Evolutionary conservation across 1,139 yeast genomes (phyloP).

Genomic region (Dujonia santamariae): DNA sequence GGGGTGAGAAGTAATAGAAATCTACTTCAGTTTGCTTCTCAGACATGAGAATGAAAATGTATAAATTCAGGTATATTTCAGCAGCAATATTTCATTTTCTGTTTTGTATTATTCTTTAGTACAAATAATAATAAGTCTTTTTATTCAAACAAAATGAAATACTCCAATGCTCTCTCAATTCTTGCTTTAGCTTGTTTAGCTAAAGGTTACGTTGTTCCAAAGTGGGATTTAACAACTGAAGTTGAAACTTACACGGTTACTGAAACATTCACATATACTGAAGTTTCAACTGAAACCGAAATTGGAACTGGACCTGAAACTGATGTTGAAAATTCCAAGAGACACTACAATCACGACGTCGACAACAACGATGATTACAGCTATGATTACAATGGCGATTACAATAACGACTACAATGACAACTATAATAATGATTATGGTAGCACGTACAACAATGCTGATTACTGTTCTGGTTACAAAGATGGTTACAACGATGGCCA

Average conservation of each 20-base stretch:
- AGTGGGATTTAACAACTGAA: no score
- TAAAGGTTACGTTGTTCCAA: constrained; percentile 1
- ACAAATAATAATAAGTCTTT: no score
- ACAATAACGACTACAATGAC: constrained; percentile 1
- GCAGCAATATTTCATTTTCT: no score
- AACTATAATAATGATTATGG: background rate
- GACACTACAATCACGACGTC: background rate
- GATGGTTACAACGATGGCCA: background rate
- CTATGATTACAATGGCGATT: background rate
- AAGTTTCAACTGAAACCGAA: background rate
- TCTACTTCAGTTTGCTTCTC: background rate
- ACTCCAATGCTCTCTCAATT: background rate
- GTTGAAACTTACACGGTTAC: no score
- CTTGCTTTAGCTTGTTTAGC: background rate
- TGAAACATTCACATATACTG: no score
- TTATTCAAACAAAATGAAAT: constrained; percentile 3
- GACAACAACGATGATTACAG: background rate
- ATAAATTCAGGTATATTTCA: no score
- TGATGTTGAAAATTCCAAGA: constrained; percentile 1
- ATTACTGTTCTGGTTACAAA: no score
- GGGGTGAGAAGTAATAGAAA: background rate
- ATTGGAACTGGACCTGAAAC: background rate
- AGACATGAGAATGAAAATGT: no score
- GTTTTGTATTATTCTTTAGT: no score
- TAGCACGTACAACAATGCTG: no score